Evolutionary conservation across 345 rosid genomes (phyloP).

Genomic region (Laguncularia racemosa): DNA sequence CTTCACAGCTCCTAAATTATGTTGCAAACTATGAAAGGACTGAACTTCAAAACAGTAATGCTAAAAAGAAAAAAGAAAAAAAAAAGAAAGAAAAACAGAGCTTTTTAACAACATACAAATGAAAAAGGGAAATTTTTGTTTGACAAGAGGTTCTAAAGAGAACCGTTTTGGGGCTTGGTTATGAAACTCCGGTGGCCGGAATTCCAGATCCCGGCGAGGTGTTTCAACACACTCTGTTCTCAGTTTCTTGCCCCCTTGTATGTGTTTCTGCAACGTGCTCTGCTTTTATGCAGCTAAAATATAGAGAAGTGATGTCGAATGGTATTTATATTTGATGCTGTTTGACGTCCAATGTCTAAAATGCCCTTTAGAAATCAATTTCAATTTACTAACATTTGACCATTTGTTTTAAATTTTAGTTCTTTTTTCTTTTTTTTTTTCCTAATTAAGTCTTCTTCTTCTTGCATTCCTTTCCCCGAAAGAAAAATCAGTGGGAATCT

Average conservation of each 20-base stretch:
- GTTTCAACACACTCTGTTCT: constrained; percentile 2
- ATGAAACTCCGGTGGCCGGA: constrained; percentile 12
- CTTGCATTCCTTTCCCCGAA: not conserved
- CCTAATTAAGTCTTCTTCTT: too few relatives aligned
- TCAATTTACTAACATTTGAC: not conserved
- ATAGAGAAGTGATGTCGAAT: constrained; percentile 6
- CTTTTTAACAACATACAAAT: too few relatives aligned
- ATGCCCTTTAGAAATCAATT: not conserved
- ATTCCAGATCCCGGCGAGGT: constrained; percentile 14
- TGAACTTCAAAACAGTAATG: too few relatives aligned
- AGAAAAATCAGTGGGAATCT: constrained; percentile 7
- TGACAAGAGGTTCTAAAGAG: not conserved
- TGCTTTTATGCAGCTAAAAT: constrained; percentile 26
- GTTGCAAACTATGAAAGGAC: not conserved
- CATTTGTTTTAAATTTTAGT: too few relatives aligned
- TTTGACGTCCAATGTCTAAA: constrained; percentile 9
- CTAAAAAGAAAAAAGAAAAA: too few relatives aligned
- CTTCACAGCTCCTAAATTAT: constrained; percentile 6
- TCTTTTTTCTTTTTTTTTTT: not conserved
- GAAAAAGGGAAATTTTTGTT: too few relatives aligned
- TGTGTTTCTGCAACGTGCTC: too few relatives aligned
- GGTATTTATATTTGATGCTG: constrained; percentile 21
- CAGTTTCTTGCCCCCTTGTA: too few relatives aligned
- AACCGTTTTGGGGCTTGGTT: not conserved
- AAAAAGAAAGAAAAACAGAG: too few relatives aligned